Percentiles rank a stretch among this genome's conserved stretches.
These are phyloP conservation scores for Nemania serpens DNA, from an alignment of 2,329 filamentous ascomycete genomes.

Conservation along the genomic window DNA sequence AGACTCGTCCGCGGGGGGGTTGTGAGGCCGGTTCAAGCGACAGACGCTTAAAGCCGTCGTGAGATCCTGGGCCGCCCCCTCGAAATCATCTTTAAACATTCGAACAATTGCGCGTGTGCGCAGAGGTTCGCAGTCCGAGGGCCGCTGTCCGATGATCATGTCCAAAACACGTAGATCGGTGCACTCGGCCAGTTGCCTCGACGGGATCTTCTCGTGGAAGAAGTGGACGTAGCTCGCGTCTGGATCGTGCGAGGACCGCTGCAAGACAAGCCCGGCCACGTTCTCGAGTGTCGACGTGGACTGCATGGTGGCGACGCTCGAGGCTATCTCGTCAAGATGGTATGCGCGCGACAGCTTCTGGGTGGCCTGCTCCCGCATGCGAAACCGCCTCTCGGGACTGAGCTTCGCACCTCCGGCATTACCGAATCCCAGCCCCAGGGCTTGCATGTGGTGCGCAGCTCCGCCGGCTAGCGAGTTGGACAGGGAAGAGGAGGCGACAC, in stretches of 20 bases:
- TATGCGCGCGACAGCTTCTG: constrained; percentile 79
- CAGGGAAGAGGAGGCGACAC: constrained; percentile 68
- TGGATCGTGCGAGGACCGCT: constrained; percentile 67
- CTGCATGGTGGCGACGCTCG: constrained; percentile 84
- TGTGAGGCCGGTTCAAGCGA: constrained; percentile 55
- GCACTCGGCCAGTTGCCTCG: constrained; percentile 71
- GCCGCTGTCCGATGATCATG: constrained; percentile 67
- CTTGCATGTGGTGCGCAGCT: constrained; percentile 43
- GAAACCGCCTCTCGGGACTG: constrained; percentile 75
- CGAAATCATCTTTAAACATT: constrained; percentile 75
- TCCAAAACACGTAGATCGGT: constrained; percentile 70
- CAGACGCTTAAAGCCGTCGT: constrained; percentile 65
- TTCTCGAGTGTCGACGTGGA: constrained; percentile 77
- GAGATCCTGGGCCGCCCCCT: constrained; percentile 71
- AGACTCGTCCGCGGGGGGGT: constrained; percentile 51
- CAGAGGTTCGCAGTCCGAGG: constrained; percentile 67
- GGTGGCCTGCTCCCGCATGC: constrained; percentile 80
- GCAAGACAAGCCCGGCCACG: constrained; percentile 73
- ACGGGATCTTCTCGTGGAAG: constrained; percentile 89
- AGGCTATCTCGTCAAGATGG: constrained; percentile 79
- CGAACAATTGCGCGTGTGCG: constrained; percentile 76
- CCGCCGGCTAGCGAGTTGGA: constrained; percentile 56
- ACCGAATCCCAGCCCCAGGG: constrained; percentile 60
- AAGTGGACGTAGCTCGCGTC: constrained; percentile 91
- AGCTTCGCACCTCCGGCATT: constrained; percentile 67